A percentile compares a stretch with the other conserved stretches of the same genome.
Conservation (phyloP, 2,329 filamentous ascomycete species). For the Albifimbria verrucaria region DNA sequence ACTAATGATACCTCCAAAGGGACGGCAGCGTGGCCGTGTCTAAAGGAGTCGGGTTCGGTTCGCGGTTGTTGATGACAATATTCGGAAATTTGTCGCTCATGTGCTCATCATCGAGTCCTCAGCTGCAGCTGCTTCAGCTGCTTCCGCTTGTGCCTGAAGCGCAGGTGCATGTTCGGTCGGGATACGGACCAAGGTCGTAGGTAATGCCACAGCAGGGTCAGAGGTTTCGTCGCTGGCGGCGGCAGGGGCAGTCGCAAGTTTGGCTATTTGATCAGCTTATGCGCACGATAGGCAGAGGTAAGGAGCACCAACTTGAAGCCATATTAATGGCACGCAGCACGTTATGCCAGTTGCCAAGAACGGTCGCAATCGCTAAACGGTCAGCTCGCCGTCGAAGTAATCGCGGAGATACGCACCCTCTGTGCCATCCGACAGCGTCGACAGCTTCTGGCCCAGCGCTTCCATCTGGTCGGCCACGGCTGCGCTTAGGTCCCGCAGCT, state of each 20-base stretch:
- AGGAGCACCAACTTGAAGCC: constrained; percentile 65
- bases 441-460: constrained; percentile 71
- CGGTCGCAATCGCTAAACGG: constrained; percentile 73
- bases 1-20: background rate
- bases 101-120: background rate
- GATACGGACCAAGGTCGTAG: constrained; percentile 80
- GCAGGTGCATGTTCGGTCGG: constrained; percentile 73
- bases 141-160: constrained; percentile 59
- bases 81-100: background rate
- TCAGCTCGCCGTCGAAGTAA: constrained; percentile 12
- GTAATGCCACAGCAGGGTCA: constrained; percentile 52
- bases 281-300: background rate
- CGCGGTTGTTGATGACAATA: no score
- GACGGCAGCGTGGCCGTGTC: background rate
- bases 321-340: constrained; percentile 82
- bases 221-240: constrained; percentile 33
- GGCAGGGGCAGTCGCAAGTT: constrained; percentile 61
- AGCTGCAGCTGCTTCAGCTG: constrained; percentile 37
- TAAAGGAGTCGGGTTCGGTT: no score
- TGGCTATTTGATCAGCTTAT: constrained; percentile 52
- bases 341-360: constrained; percentile 84
- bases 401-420: constrained; percentile 54
- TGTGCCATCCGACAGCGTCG: constrained; percentile 75
- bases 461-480: constrained; percentile 81
- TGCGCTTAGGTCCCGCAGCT: constrained; percentile 75